phyloP scores from a whole-genome alignment of 169 alveolate genomes.

The Sarcocystis neurona region DNA sequence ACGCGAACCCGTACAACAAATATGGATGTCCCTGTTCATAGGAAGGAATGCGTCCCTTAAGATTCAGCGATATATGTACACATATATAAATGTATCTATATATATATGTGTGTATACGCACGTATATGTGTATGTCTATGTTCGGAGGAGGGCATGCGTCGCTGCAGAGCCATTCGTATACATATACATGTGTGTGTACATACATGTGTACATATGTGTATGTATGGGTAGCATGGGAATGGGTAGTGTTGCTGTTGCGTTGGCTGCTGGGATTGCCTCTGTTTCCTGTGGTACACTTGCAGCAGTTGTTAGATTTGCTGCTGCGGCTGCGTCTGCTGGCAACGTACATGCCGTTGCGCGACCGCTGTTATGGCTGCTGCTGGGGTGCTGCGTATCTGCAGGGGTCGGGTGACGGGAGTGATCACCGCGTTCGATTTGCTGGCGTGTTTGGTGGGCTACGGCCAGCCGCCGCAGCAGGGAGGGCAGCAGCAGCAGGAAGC shows the following conservation, averaged over 20 bases:
- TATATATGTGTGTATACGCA: neutral
- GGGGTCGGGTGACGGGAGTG: constrained; percentile 17
- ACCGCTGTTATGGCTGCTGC: neutral
- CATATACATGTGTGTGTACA: neutral
- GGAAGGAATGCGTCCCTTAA: too few relatives aligned
- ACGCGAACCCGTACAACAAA: too few relatives aligned
- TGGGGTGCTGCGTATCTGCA: neutral
- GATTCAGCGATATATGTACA: neutral
- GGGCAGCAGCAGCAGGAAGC: too few relatives aligned
- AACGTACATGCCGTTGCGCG: neutral
- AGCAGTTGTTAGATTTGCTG: neutral
- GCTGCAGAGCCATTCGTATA: too few relatives aligned
- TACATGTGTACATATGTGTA: neutral
- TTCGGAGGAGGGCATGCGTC: too few relatives aligned
- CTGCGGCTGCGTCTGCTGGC: neutral
- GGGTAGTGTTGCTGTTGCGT: neutral
- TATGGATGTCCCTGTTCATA: too few relatives aligned
- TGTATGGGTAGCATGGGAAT: neutral
- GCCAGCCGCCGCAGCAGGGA: neutral
- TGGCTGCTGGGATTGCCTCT: neutral
- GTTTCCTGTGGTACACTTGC: neutral
- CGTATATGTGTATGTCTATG: neutral
- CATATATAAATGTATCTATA: neutral
- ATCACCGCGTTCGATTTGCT: constrained; percentile 17
- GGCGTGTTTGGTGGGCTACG: neutral